Evolutionary conservation across 306 rosid genomes (phyloP), one percentile per base, ranked within the genome.

Genomic region (Canavalia ensiformis): DNA sequence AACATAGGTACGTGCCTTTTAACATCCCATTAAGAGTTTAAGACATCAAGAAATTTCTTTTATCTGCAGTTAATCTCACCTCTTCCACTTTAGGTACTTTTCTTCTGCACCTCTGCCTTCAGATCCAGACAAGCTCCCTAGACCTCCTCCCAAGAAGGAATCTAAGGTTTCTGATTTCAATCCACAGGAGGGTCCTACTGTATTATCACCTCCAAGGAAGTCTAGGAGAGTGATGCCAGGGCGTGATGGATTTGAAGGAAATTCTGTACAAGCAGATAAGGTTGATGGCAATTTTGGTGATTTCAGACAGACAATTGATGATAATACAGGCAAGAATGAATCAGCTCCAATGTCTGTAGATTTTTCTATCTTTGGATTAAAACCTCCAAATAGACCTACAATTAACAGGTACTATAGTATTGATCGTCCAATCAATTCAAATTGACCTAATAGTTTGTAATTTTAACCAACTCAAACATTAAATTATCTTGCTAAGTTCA

Each of bases 151-250:
- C n/a, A 91, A 92, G 90, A 85, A 44, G 59, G 98, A 94, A 75
- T 82, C 87, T 47, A 85, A 74, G 83, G 88, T 8, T 76, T 87
- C 89, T 35, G 96, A 91, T 85, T 85, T 82, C 58, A 75, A 83
- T 75, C 76, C 88, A 81, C 81, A 82, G 33, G 98, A 89, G 42
- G 98, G 90, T 81, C 98, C 98, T 3, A 90, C 90, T 71, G 97
- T 91, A 13, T 83, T 91, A 75, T 94, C 97, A 58, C 95, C 98
- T 84, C 95, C 98, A 57, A 88, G 98, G 75, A 94, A 94, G 87
- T 91, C 94, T 12, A 84, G 97, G 89, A 89, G 98, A 85, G 95
- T 94, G 84, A 94, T 90, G 92, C 94, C 97, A 74, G 92, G 85
- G 37, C 92, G 84, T 35, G 95, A 84, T 63, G 90, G 87, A 56